Evolutionary conservation across 2,329 filamentous ascomycete species (phyloP), one percentile per base, ranked within the genome.

Genomic region (Fusarium lateritium): DNA sequence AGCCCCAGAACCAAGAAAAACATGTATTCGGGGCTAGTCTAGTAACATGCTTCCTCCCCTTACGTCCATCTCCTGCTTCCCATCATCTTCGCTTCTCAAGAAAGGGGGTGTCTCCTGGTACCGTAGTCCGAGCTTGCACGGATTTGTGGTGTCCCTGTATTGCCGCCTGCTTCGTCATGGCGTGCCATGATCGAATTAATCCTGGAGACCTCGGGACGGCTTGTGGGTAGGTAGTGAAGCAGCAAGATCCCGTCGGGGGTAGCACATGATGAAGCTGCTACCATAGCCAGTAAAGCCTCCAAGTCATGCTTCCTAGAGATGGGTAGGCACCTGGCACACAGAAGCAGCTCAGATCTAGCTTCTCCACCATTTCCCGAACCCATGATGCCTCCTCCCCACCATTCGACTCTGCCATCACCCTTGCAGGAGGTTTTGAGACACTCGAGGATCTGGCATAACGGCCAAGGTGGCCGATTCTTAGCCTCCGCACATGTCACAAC

Each of bases 401-500:
- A 54, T 69, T 73, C 64, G 63, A 62, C 47, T 61, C 69, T 70
- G 56, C 69, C 71, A 45, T 70, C 73, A 75, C 73, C 73, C 73
- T 74, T 75, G 73, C 73, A 74, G 62, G 36, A 43, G 53, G 51
- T 52, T 74, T 62, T 75, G 73, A 75, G 71, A 74, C 73, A 73
- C 46, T 67, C 60, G 67, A 67, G 67, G 73, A 73, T 74, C 71
- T 75, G 73, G 73, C 73, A 75, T 74, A 75, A 75, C 73, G 71
- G 73, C 70, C 68, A 63, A 70, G 59, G 69, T 62, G 67, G 61
- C 52, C 55, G 59, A 63, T 57, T 51, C 44, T 57, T 67, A 52
- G 65, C 47, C 63, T 69, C 69, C 68, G 57, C 58, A 62, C 46
- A 69, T 73, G 58, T 45, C 58, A 65, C 46, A 53, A 42, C 56